phyloP scores from a whole-genome alignment of 345 rosid species.

The Sonneratia caseolaris region DNA sequence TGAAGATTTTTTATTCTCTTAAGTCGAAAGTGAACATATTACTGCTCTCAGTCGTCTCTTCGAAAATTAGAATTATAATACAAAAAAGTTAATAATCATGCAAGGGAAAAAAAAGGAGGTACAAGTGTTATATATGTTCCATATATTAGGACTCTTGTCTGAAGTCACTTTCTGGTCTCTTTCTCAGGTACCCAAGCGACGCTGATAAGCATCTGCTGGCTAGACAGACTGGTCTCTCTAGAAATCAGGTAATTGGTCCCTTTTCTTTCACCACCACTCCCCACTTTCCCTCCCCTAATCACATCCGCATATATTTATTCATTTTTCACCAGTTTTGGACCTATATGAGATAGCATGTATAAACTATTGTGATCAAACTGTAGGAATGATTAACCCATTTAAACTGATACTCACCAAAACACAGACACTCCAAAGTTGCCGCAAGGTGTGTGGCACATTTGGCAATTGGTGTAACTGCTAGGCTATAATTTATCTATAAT shows the following conservation, averaged over 20 bases:
- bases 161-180: constrained; percentile 76
- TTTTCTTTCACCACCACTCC: background rate
- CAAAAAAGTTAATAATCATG: too few relatives aligned
- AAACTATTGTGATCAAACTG: too few relatives aligned
- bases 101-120: too few relatives aligned
- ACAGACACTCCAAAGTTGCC: background rate
- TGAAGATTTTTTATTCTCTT: constrained; percentile 22
- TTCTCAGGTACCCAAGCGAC: constrained; percentile 99
- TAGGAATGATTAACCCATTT: too few relatives aligned
- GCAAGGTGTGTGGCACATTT: too few relatives aligned
- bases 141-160: constrained; percentile 12
- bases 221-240: constrained; percentile 96
- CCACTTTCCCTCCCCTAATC: too few relatives aligned
- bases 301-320: background rate
- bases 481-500: too few relatives aligned
- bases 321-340: background rate
- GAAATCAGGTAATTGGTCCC: constrained; percentile 70
- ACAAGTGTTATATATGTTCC: background rate
- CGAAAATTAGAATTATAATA: constrained; percentile 8
- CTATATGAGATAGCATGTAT: background rate
- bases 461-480: too few relatives aligned
- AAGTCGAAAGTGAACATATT: constrained; percentile 10
- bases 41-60: too few relatives aligned
- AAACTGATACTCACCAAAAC: background rate
- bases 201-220: constrained; percentile 99